phyloP scores from a whole-genome alignment of 2,329 filamentous ascomycete genomes.

The Fonsecaea nubica region DNA sequence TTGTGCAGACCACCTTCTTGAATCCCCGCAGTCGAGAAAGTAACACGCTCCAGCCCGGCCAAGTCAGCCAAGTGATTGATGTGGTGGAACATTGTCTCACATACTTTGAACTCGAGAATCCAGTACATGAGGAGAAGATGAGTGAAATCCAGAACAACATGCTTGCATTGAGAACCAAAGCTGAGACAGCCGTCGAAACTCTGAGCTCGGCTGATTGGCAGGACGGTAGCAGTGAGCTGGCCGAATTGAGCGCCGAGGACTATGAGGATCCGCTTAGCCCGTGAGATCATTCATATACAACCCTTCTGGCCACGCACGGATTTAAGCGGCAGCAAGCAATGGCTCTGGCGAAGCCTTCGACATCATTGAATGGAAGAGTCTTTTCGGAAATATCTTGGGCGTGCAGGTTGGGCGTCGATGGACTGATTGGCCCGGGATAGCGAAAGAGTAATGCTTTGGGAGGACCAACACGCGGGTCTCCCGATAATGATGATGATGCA shows the following conservation, averaged over 20 bases:
- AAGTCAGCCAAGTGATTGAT: conserved; percentile 34
- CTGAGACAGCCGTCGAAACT: conserved; percentile 32
- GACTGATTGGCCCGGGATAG: background rate
- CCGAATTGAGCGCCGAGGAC: conserved; percentile 35
- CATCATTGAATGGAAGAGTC: conserved; percentile 6
- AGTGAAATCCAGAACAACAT: conserved; percentile 26
- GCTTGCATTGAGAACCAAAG: conserved; percentile 28
- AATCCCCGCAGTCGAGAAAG: conserved; percentile 24
- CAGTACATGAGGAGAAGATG: conserved; percentile 31
- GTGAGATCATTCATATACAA: conserved; percentile 12
- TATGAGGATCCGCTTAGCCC: conserved; percentile 33
- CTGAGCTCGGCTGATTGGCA: conserved; percentile 37
- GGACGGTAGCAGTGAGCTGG: conserved; percentile 37
- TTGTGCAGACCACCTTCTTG: conserved; percentile 32
- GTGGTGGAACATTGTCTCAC: conserved; percentile 33
- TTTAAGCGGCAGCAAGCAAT: background rate
- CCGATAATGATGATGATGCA: background rate
- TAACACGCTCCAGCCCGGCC: conserved; percentile 32
- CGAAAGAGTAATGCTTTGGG: background rate
- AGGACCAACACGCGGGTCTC: background rate
- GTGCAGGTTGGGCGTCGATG: background rate
- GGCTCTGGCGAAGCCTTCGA: background rate
- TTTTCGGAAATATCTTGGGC: background rate
- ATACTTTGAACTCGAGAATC: conserved; percentile 33
- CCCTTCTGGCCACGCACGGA: background rate